phyloP scores from a whole-genome alignment of 805 yeast species.

The Wickerhamiella slavikovae region DNA sequence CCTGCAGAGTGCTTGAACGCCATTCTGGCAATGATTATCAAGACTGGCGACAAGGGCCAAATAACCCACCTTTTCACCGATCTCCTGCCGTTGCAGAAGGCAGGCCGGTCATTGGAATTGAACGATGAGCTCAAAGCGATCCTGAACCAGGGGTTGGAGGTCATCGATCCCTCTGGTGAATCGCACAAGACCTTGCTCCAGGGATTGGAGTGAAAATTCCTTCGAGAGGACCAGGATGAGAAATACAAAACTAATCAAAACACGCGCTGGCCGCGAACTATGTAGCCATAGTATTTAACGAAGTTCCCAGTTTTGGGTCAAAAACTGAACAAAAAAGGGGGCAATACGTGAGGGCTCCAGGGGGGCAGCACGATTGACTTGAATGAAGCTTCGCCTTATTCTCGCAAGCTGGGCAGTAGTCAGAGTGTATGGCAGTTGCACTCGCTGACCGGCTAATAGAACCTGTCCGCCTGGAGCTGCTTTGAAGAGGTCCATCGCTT shows the following conservation, averaged over 20 bases:
- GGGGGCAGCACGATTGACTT: conserved; percentile 58
- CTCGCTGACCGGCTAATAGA: conserved; percentile 21
- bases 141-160: conserved; percentile 6
- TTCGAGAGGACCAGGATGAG: no score
- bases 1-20: conserved; percentile 9
- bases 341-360: conserved; percentile 49
- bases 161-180: conserved; percentile 8
- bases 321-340: conserved; percentile 57
- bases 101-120: conserved; percentile 2
- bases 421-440: conserved; percentile 46
- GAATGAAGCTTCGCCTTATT: conserved; percentile 62
- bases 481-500: conserved; percentile 42
- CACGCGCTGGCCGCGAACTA: no score
- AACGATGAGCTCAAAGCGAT: conserved; percentile 6
- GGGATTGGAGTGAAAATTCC: no score
- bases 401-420: conserved; percentile 67
- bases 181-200: conserved; percentile 5
- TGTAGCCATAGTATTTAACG: no score
- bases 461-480: conserved; percentile 20
- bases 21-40: conserved; percentile 14
- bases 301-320: conserved; percentile 44
- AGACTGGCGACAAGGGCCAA: conserved; percentile 12
- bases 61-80: conserved; percentile 10
- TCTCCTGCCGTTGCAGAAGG: conserved; percentile 9
- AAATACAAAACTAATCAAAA: no score